phyloP scores from a whole-genome alignment of 768 basidiomycete genomes.

The Astraeus odoratus region DNA sequence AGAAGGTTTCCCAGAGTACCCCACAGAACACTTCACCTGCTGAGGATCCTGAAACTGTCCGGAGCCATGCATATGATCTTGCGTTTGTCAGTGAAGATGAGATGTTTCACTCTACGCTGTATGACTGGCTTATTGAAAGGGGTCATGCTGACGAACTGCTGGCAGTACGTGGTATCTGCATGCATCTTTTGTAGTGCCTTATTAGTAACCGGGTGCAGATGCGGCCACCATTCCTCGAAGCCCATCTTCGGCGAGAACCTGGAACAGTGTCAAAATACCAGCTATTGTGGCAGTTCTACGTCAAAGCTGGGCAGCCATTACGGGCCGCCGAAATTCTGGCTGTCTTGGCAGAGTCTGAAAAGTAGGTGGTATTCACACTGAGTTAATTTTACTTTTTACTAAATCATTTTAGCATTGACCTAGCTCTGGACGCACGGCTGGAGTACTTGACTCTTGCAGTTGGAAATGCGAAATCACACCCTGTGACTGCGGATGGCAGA shows the following conservation, averaged over 20 bases:
- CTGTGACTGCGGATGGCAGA: constrained; percentile 64
- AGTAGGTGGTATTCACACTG: constrained; percentile 40
- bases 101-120: constrained; percentile 89
- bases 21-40: constrained; percentile 23
- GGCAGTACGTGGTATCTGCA: constrained; percentile 54
- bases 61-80: constrained; percentile 78
- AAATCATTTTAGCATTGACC: constrained; percentile 44
- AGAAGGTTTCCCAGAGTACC: constrained; percentile 35
- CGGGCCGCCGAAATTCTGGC: constrained; percentile 85
- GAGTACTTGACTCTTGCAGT: constrained; percentile 93
- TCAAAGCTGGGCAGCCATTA: constrained; percentile 81
- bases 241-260: constrained; percentile 79
- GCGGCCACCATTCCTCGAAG: constrained; percentile 82
- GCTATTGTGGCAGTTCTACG: constrained; percentile 95
- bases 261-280: constrained; percentile 76
- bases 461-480: constrained; percentile 93
- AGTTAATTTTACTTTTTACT: neutral
- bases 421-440: constrained; percentile 66
- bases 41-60: constrained; percentile 63
- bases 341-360: constrained; percentile 73
- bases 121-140: constrained; percentile 86
- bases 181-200: too few species aligned
- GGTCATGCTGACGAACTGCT: constrained; percentile 83
- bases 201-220: too few species aligned
- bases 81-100: constrained; percentile 83